Evolutionary conservation across 2,329 filamentous ascomycete genomes (phyloP), one percentile per base, ranked within the genome.

Genomic region (Lecanoromycetidae sp.): DNA sequence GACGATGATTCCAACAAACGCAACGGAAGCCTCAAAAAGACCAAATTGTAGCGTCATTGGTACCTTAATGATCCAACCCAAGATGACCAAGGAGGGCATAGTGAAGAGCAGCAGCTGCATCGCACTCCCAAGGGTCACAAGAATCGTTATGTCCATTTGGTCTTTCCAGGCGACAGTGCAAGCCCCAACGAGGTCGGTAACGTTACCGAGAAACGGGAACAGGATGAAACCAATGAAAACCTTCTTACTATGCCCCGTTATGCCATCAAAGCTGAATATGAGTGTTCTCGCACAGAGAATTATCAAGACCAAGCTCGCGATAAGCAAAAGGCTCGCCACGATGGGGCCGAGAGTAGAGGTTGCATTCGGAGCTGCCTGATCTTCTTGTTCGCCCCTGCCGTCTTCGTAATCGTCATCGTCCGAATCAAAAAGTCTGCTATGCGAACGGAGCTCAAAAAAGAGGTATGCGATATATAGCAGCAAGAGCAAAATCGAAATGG

Each of bases 371-470:
- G 10, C 26, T 15, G 35, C 23, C 6, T 7, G 6, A 9, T 45
- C 33, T 19, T n/a, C 17, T 32, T 27, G 32, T 34, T n/a, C 37
- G 17, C 20, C 20, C 30, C 15, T 29, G 17, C 29, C 23, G 23
- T 13, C 8, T 36, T 37, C n/a, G 13, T 5, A 13, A 8, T 5
- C n/a, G n/a, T n/a, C n/a, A n/a, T n/a, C n/a, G 5, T 34, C 19
- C 13, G 7, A 6, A 5, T 5, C 27, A 13, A 94, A 94, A 69
- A 94, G 79, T 66, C 93, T 93, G 6, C 84, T 76, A 60, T 94
- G 87, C 1, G 87, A 91, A 65, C 91, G 93, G 51, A 94, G 76
- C 67, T 93, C 87, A 65, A 94, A 94, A 13, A 93, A 60, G 25
- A 94, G 76, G 60, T 94, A 94, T 17, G 94, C 67, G 39, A 80